These are phyloP conservation scores for Alternaria longipes DNA, from an alignment of 2,329 filamentous ascomycete genomes.

Conservation along the genomic window DNA sequence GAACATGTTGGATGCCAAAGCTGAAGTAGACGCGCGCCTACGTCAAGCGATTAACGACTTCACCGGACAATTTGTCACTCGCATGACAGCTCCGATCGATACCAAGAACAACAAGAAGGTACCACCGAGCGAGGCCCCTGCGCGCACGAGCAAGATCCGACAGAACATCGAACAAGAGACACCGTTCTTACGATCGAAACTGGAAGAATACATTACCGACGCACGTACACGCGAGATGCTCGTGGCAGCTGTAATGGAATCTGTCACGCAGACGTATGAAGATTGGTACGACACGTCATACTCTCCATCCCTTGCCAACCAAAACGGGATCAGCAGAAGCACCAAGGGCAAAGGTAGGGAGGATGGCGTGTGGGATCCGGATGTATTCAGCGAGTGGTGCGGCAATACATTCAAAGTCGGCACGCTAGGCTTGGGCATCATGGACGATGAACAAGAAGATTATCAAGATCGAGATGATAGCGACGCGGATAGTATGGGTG, in stretches of 20 bases:
- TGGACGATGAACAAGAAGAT: constrained; percentile 21
- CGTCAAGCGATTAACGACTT: constrained; percentile 72
- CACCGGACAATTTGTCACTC: constrained; percentile 64
- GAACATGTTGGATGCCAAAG: constrained; percentile 76
- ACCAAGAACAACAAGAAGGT: constrained; percentile 37
- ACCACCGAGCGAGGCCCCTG: constrained; percentile 35
- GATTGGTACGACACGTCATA: constrained; percentile 68
- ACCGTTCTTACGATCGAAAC: constrained; percentile 62
- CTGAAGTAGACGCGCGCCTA: constrained; percentile 70
- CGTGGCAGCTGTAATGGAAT: constrained; percentile 71
- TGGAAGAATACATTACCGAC: constrained; percentile 72
- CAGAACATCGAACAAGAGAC: constrained; percentile 67
- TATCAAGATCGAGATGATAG: constrained; percentile 27
- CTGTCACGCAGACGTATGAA: constrained; percentile 70
- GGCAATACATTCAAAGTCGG: constrained; percentile 67
- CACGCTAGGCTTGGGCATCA: constrained; percentile 47
- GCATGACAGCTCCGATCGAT: constrained; percentile 63
- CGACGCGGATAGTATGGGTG: constrained; percentile 37
- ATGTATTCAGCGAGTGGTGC: constrained; percentile 71
- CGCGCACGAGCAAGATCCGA: constrained; percentile 57
- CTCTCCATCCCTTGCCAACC: constrained; percentile 28
- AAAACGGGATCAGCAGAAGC: constrained; percentile 30
- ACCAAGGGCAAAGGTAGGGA: constrained; percentile 62
- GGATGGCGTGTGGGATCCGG: constrained; percentile 71
- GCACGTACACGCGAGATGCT: constrained; percentile 71